phyloP scores from a whole-genome alignment of 306 rosid genomes.

The Fragaria vesca region DNA sequence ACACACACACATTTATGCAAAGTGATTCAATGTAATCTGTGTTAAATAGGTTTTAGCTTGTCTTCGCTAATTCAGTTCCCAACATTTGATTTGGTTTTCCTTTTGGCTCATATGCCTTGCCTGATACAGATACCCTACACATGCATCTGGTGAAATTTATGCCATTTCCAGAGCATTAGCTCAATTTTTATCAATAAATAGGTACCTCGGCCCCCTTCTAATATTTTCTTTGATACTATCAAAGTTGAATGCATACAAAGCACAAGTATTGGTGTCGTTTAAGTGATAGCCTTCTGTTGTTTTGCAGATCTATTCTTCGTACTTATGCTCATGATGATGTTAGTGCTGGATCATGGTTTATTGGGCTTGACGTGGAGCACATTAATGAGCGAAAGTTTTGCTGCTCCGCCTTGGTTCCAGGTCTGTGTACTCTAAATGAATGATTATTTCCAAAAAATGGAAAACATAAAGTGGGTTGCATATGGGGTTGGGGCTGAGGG shows the following conservation, averaged over 20 bases:
- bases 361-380: constrained; percentile 65
- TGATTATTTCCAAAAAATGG: neutral
- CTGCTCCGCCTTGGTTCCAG: constrained; percentile 60
- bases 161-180: constrained; percentile 68
- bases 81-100: neutral
- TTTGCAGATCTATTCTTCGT: constrained; percentile 56
- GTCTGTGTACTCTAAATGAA: constrained; percentile 35
- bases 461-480: neutral
- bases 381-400: constrained; percentile 56
- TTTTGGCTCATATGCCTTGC: constrained; percentile 16
- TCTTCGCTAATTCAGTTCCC: neutral
- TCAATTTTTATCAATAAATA: constrained; percentile 61
- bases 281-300: constrained; percentile 19
- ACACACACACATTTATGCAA: neutral
- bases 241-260: constrained; percentile 9
- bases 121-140: constrained; percentile 60
- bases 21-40: neutral
- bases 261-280: constrained; percentile 10
- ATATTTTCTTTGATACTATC: constrained; percentile 1
- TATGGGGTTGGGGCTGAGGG: neutral
- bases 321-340: constrained; percentile 67
- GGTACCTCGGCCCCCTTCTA: constrained; percentile 28
- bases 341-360: constrained; percentile 74
- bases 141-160: constrained; percentile 61
- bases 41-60: neutral